phyloP scores from a whole-genome alignment of 1,284 basidiomycete genomes.

The Xanthoconium separans region DNA sequence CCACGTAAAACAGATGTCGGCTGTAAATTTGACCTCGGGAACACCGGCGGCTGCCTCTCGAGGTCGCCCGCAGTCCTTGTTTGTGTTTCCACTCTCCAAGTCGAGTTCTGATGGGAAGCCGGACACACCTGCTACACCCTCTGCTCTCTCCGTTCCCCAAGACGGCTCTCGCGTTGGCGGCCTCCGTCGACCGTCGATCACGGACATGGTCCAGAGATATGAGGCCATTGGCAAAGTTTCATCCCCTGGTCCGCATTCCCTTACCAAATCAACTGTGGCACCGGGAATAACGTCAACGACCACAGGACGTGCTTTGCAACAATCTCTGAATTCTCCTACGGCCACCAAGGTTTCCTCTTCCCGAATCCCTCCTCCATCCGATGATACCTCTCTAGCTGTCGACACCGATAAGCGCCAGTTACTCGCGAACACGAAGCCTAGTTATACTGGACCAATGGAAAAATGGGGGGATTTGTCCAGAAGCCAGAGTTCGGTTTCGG shows the following conservation, averaged over 20 bases:
- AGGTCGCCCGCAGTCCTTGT: constrained; percentile 72
- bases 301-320: constrained; percentile 25
- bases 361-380: constrained; percentile 15
- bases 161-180: constrained; percentile 38
- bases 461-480: constrained; percentile 13
- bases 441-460: constrained; percentile 18
- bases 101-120: constrained; percentile 37
- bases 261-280: constrained; percentile 33
- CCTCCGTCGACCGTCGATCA: constrained; percentile 68
- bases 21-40: constrained; percentile 24
- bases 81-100: constrained; percentile 60
- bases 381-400: constrained; percentile 6
- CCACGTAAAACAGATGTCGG: constrained; percentile 30
- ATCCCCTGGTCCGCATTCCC: constrained; percentile 31
- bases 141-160: constrained; percentile 44
- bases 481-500: constrained; percentile 18
- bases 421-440: constrained; percentile 6
- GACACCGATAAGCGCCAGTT: constrained; percentile 27
- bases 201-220: constrained; percentile 78
- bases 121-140: constrained; percentile 31
- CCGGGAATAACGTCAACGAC: constrained; percentile 15
- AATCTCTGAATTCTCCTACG: constrained; percentile 24
- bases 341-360: constrained; percentile 26
- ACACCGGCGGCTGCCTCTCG: constrained; percentile 33
- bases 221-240: constrained; percentile 54